Evolutionary conservation across 2,329 filamentous ascomycete species (phyloP).

Genomic region (Pyrenochaeta sp.): DNA sequence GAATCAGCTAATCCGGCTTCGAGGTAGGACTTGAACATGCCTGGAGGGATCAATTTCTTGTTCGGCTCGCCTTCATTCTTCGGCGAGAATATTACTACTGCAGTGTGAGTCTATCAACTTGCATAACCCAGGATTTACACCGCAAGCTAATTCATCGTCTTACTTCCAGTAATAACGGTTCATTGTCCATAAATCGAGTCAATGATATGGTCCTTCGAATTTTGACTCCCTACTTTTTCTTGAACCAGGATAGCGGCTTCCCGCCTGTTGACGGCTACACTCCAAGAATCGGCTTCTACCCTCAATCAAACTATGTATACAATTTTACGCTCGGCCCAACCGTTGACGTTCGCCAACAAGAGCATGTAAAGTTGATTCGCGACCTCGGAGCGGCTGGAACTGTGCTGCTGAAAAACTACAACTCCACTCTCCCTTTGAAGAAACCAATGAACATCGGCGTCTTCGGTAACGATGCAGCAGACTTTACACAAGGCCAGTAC

Average conservation of each 20-base stretch:
- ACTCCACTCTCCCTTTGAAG: slow-evolving; percentile 60
- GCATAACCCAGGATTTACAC: background rate
- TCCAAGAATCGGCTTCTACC: slow-evolving; percentile 30
- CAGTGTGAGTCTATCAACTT: slow-evolving; percentile 21
- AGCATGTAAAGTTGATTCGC: slow-evolving; percentile 50
- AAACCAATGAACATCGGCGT: slow-evolving; percentile 58
- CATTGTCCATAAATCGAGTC: slow-evolving; percentile 48
- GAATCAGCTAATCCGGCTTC: no score
- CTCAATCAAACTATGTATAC: slow-evolving; percentile 25
- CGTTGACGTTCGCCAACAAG: slow-evolving; percentile 50
- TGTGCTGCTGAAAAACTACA: slow-evolving; percentile 59
- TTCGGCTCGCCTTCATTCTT: slow-evolving; percentile 37
- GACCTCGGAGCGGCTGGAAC: slow-evolving; percentile 52
- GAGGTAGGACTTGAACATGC: slow-evolving; percentile 55
- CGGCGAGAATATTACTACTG: slow-evolving; percentile 48
- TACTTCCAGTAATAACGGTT: slow-evolving; percentile 46
- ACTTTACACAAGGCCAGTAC: slow-evolving; percentile 58
- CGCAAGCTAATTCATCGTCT: background rate
- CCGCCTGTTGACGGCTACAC: slow-evolving; percentile 45
- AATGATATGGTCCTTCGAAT: slow-evolving; percentile 58
- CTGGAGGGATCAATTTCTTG: slow-evolving; percentile 38
- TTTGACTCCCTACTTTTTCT: slow-evolving; percentile 56
- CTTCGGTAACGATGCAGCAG: slow-evolving; percentile 59
- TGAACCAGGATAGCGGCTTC: slow-evolving; percentile 50
- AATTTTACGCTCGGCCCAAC: slow-evolving; percentile 45